These are phyloP conservation scores for Mrakia frigida DNA, from an alignment of 768 basidiomycete species.

Conservation along the genomic window DNA sequence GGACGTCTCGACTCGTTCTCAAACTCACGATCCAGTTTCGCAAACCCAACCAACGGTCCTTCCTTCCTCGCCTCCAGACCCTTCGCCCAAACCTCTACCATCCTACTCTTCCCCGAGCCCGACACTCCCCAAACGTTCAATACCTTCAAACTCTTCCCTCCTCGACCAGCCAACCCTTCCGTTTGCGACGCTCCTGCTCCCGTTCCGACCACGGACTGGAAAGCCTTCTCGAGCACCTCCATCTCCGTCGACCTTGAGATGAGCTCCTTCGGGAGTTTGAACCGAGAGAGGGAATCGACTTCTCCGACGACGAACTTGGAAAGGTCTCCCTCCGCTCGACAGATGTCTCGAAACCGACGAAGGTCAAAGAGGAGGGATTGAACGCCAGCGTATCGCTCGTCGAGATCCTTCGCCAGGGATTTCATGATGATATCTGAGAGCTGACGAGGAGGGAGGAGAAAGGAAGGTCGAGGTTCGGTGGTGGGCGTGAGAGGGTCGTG, in stretches of 20 bases:
- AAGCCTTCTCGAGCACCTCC: conserved; percentile 19
- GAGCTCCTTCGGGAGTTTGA: conserved; percentile 30
- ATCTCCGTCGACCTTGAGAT: conserved; percentile 34
- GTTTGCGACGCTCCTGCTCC: no score
- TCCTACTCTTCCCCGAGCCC: conserved; percentile 35
- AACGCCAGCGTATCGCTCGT: conserved; percentile 37
- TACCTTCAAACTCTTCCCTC: neutral
- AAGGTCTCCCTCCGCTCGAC: conserved; percentile 30
- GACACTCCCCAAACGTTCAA: conserved; percentile 34
- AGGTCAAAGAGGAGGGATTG: conserved; percentile 39
- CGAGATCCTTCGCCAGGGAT: conserved; percentile 35
- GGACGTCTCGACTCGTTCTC: no score
- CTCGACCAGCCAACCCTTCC: neutral
- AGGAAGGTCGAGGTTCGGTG: neutral
- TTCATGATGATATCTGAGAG: conserved; percentile 38
- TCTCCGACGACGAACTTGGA: conserved; percentile 35
- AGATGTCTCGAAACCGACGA: conserved; percentile 32
- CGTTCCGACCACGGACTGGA: neutral
- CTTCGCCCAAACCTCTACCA: conserved; percentile 31
- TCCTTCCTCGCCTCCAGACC: neutral
- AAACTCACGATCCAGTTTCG: conserved; percentile 55
- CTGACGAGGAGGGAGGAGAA: conserved; percentile 29
- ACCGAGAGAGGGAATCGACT: conserved; percentile 33
- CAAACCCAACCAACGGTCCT: conserved; percentile 7
- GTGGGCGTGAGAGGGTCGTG: neutral